Conservation (phyloP, 2,329 filamentous ascomycete species). For the Cladophialophora carrionii region DNA sequence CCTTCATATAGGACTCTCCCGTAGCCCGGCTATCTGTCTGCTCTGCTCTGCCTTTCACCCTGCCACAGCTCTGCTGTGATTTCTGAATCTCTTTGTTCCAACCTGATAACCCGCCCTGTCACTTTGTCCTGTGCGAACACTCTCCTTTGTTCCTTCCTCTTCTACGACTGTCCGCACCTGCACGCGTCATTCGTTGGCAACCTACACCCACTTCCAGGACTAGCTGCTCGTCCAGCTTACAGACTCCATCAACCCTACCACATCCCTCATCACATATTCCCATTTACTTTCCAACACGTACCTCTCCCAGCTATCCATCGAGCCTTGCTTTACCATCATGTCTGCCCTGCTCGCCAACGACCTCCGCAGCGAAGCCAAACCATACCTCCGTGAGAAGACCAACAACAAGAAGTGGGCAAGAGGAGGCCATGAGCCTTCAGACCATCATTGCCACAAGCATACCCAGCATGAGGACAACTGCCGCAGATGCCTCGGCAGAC, state of each 20-base stretch:
- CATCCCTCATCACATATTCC: conserved; percentile 4
- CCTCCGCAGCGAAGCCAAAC: conserved; percentile 58
- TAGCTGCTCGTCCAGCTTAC: conserved; percentile 8
- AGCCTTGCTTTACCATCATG: conserved; percentile 33
- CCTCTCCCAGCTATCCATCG: conserved; percentile 27
- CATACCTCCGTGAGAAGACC: conserved; percentile 49
- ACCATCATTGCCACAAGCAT: conserved; percentile 28
- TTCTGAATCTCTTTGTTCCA: conserved; percentile 17
- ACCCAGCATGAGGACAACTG: conserved; percentile 28
- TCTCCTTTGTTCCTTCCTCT: conserved; percentile 29
- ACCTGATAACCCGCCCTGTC: background rate
- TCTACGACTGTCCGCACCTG: conserved; percentile 9
- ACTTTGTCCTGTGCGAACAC: conserved; percentile 3
- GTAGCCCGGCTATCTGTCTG: background rate
- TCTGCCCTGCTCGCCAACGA: conserved; percentile 53
- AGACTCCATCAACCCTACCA: conserved; percentile 13
- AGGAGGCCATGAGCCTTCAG: conserved; percentile 38
- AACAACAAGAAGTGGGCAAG: conserved; percentile 49
- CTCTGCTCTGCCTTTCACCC: conserved; percentile 12
- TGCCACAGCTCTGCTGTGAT: conserved; percentile 15
- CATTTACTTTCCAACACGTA: background rate
- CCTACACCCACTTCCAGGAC: background rate
- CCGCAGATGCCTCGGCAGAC: conserved; percentile 35
- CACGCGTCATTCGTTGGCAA: conserved; percentile 24
- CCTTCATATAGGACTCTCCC: conserved; percentile 9